These are phyloP conservation scores for Stromatinia cepivora DNA, from an alignment of 2,329 filamentous ascomycete genomes.

Conservation along the genomic window DNA sequence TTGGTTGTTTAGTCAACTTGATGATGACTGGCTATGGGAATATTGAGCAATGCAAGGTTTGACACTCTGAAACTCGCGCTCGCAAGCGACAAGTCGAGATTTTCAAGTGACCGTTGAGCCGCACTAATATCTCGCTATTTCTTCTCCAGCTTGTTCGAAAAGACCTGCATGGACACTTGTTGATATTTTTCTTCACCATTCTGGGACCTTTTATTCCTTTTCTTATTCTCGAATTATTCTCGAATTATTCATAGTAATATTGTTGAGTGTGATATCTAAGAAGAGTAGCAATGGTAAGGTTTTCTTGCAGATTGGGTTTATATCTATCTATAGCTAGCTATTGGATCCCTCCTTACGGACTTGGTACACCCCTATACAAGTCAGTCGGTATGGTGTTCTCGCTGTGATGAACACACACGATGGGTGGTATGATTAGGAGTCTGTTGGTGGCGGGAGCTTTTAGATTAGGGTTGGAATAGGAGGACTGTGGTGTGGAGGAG, in stretches of 20 bases:
- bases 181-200: constrained; percentile 37
- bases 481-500: constrained; percentile 51
- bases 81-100: neutral
- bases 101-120: too few species aligned
- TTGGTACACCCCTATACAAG: constrained; percentile 55
- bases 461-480: constrained; percentile 49
- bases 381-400: constrained; percentile 56
- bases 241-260: neutral
- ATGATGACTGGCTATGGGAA: neutral
- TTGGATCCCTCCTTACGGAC: constrained; percentile 53
- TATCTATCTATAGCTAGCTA: constrained; percentile 44
- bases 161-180: constrained; percentile 49
- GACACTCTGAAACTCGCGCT: neutral
- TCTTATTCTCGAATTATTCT: too few species aligned
- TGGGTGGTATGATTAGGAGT: constrained; percentile 49
- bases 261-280: neutral
- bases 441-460: constrained; percentile 52
- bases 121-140: too few species aligned
- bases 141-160: constrained; percentile 54
- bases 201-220: too few species aligned
- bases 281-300: constrained; percentile 46
- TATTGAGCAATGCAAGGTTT: neutral
- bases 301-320: constrained; percentile 50
- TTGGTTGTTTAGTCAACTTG: neutral
- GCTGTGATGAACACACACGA: constrained; percentile 51